Conservation (phyloP, 2,329 filamentous ascomycete genomes). For the Plenodomus lindquistii region DNA sequence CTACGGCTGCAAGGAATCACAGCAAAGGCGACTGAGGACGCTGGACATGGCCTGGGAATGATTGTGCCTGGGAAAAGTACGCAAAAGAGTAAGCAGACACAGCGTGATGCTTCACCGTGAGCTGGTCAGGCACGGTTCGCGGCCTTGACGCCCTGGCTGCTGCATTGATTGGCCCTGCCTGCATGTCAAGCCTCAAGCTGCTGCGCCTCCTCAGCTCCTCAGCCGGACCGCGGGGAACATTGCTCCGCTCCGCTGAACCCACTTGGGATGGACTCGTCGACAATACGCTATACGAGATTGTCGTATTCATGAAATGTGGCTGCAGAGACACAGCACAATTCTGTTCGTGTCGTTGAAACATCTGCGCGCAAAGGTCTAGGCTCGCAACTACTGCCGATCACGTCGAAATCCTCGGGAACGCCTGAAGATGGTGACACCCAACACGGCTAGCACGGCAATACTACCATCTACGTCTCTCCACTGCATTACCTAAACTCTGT, state of each 20-base stretch:
- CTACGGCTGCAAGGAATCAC: conserved; percentile 27
- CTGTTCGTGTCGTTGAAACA: too few species aligned
- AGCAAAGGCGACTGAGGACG: conserved; percentile 21
- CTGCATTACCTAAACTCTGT: too few species aligned
- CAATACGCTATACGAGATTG: too few species aligned
- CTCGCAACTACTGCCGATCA: too few species aligned
- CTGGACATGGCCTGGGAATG: conserved; percentile 21
- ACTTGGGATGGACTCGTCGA: not conserved
- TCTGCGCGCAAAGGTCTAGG: too few species aligned
- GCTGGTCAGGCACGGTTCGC: conserved; percentile 7
- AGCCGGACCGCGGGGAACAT: conserved; percentile 14
- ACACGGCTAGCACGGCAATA: too few species aligned
- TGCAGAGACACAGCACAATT: too few species aligned
- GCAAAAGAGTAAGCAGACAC: conserved; percentile 1
- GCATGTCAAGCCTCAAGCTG: not conserved
- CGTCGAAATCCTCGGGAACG: too few species aligned
- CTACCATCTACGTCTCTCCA: too few species aligned
- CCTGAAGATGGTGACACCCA: too few species aligned
- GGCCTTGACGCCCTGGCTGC: not conserved
- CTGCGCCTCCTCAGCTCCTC: conserved; percentile 1
- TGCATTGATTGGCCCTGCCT: not conserved
- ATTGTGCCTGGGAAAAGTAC: not conserved
- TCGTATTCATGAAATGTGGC: too few species aligned
- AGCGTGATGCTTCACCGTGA: not conserved
- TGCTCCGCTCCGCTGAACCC: not conserved